These are phyloP conservation scores for Thielaviopsis euricoi DNA, from an alignment of 2,329 filamentous ascomycete genomes.

Conservation along the genomic window DNA sequence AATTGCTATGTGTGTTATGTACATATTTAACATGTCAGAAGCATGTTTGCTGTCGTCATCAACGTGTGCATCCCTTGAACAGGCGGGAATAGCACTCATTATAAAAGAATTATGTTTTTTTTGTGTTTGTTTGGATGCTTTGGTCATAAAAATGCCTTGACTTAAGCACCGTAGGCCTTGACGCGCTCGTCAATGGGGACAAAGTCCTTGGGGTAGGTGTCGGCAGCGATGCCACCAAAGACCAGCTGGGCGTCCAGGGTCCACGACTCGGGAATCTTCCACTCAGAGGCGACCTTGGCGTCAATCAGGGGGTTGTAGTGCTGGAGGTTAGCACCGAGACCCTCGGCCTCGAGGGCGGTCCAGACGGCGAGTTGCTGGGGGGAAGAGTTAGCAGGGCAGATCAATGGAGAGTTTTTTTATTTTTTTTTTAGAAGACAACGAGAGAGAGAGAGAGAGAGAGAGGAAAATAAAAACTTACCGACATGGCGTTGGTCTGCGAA, in stretches of 20 bases:
- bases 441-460: background rate
- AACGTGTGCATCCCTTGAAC: background rate
- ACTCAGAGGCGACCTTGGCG: slow-evolving; percentile 48
- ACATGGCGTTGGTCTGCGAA: slow-evolving; percentile 63
- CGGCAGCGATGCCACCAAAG: slow-evolving; percentile 49
- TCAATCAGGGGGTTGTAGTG: slow-evolving; percentile 86
- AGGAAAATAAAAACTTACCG: slow-evolving; percentile 19
- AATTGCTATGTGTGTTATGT: too few species aligned
- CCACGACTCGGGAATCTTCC: slow-evolving; percentile 58
- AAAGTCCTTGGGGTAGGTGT: slow-evolving; percentile 46
- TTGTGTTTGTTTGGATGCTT: background rate
- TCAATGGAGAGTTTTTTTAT: too few species aligned
- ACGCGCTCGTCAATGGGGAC: slow-evolving; percentile 48
- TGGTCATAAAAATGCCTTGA: background rate
- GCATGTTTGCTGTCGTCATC: background rate
- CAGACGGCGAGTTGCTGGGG: slow-evolving; percentile 54
- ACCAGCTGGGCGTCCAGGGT: slow-evolving; percentile 69
- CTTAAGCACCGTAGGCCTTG: slow-evolving; percentile 43
- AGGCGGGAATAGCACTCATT: background rate
- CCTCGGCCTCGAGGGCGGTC: slow-evolving; percentile 69
- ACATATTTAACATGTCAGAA: too few species aligned
- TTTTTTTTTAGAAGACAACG: background rate
- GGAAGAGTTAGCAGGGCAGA: background rate
- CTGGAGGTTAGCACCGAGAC: slow-evolving; percentile 76
- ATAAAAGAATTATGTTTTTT: background rate